These are phyloP conservation scores for Chytridiales sp. DNA, from an alignment of 371 early-diverging fungal species.

Conservation along the genomic window DNA sequence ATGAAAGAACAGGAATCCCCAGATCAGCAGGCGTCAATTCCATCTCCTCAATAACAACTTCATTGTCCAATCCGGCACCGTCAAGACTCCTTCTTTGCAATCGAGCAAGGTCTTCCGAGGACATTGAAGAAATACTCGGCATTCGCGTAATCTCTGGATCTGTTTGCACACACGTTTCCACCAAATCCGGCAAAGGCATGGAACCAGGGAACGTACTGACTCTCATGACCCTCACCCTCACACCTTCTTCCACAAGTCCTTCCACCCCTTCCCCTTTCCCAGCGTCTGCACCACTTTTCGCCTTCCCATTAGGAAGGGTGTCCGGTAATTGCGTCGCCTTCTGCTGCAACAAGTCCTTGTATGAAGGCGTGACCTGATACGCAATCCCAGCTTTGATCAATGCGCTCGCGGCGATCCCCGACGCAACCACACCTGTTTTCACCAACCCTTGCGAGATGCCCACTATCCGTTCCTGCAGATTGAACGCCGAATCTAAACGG, in stretches of 20 bases:
- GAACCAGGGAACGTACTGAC: slow-evolving; percentile 10
- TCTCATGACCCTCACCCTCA: slow-evolving; percentile 10
- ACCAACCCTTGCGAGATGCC: slow-evolving; percentile 18
- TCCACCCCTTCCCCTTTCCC: background rate
- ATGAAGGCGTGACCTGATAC: slow-evolving; percentile 31
- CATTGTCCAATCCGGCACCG: too few relatives aligned
- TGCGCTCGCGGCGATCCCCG: slow-evolving; percentile 30
- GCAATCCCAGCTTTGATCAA: slow-evolving; percentile 33
- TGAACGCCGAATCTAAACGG: slow-evolving; percentile 28
- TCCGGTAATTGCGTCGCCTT: too few relatives aligned
- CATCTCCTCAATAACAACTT: too few relatives aligned
- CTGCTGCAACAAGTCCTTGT: too few relatives aligned
- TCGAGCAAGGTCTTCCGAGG: too few relatives aligned
- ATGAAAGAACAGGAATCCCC: too few relatives aligned
- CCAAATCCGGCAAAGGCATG: slow-evolving; percentile 15
- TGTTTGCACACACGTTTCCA: slow-evolving; percentile 16
- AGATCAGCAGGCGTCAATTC: too few relatives aligned
- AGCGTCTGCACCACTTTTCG: background rate
- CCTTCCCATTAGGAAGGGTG: too few relatives aligned
- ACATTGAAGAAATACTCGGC: too few relatives aligned
- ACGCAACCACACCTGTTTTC: slow-evolving; percentile 19
- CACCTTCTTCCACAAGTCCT: too few relatives aligned
- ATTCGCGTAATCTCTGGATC: too few relatives aligned
- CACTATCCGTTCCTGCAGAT: slow-evolving; percentile 20
- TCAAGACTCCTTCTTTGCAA: too few relatives aligned